Evolutionary conservation across 140 eudicot genomes (phyloP).

Genomic region (Ambrosia hybrid): DNA sequence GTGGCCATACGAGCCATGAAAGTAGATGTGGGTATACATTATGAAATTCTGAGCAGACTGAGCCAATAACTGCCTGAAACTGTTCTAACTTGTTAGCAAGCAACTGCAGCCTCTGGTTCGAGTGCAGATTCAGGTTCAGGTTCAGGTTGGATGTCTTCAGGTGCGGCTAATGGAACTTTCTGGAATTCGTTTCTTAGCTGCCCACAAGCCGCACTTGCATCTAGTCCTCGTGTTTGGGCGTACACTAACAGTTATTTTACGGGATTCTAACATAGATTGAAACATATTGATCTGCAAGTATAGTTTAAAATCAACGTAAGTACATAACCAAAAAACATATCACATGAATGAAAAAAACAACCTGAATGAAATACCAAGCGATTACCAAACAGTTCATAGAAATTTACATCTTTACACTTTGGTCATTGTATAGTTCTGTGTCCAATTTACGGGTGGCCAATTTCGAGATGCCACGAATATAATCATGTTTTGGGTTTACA

Average conservation of each 20-base stretch:
- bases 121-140: not conserved
- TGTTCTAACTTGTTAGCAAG: slow-evolving; percentile 18
- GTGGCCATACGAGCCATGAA: slow-evolving; percentile 20
- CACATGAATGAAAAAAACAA: not conserved
- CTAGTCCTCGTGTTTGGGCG: slow-evolving; percentile 97
- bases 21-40: slow-evolving; percentile 5
- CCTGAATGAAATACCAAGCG: not conserved
- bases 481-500: too few relatives aligned
- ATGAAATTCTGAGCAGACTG: slow-evolving; percentile 7
- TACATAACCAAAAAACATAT: slow-evolving; percentile 4
- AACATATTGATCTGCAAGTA: slow-evolving; percentile 63
- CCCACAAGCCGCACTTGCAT: slow-evolving; percentile 99
- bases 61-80: slow-evolving; percentile 4
- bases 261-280: slow-evolving; percentile 69
- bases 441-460: too few relatives aligned
- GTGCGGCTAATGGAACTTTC: slow-evolving; percentile 65
- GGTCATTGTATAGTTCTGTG: too few relatives aligned
- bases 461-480: too few relatives aligned
- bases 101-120: slow-evolving; percentile 35
- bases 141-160: slow-evolving; percentile 36
- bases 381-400: too few relatives aligned
- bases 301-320: slow-evolving; percentile 1
- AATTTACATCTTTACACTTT: too few relatives aligned
- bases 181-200: slow-evolving; percentile 92
- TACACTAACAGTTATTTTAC: slow-evolving; percentile 83